A percentile compares a stretch with the other conserved stretches of the same genome.
These are phyloP conservation scores for Diddensiella caesifluorescens DNA, from an alignment of 805 yeast species.

Conservation along the genomic window DNA sequence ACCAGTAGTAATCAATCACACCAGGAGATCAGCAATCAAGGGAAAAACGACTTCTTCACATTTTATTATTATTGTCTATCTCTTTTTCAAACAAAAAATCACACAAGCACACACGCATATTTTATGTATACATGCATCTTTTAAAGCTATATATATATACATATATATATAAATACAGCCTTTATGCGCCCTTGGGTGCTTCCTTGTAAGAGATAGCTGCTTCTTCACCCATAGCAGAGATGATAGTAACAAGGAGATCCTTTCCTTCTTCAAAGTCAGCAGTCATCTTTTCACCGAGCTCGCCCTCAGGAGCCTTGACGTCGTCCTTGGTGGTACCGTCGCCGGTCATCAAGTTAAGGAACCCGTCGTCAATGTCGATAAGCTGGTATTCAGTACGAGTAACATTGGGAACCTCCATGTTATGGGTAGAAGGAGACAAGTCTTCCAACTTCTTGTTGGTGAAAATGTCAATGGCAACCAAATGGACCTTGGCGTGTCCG, in stretches of 20 bases:
- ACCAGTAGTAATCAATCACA: too few relatives aligned
- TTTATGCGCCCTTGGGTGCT: constrained; percentile 65
- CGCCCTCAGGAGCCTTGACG: constrained; percentile 97
- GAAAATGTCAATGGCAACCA: constrained; percentile 98
- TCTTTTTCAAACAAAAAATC: too few relatives aligned
- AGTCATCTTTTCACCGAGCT: constrained; percentile 89
- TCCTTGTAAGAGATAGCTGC: constrained; percentile 98
- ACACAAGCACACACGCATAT: not conserved
- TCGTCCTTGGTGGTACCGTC: constrained; percentile 99
- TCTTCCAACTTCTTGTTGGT: constrained; percentile 99
- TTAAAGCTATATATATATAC: too few relatives aligned
- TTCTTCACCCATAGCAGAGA: constrained; percentile 99
- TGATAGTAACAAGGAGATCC: constrained; percentile 94
- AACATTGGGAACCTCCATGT: constrained; percentile 99
- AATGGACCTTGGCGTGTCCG: constrained; percentile 99
- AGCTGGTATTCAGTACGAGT: constrained; percentile 91
- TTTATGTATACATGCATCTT: too few relatives aligned
- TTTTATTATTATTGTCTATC: not conserved
- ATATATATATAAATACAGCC: not conserved
- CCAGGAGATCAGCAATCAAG: too few relatives aligned
- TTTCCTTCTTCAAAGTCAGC: constrained; percentile 95
- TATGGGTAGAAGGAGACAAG: constrained; percentile 99
- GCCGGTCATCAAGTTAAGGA: constrained; percentile 89
- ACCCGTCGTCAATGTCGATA: constrained; percentile 97
- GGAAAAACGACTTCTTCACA: not conserved